Conservation (phyloP, 495 filamentous ascomycete species). For the Amorphotheca resinae region DNA sequence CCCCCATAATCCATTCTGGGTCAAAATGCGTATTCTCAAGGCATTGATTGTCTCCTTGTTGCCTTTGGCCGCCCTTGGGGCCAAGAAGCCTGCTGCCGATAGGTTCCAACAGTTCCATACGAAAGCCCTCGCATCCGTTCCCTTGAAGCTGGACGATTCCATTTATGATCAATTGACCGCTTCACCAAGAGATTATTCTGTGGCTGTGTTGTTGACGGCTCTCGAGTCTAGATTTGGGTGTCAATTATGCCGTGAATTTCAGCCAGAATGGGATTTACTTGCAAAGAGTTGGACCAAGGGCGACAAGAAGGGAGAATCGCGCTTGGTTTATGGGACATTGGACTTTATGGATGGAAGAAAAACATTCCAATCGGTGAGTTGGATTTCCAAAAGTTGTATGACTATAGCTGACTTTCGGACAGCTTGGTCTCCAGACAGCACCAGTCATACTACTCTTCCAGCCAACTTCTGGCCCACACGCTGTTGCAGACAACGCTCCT, state of each 20-base stretch:
- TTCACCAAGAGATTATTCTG: constrained; percentile 69
- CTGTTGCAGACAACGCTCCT: constrained; percentile 55
- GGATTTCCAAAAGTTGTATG: neutral
- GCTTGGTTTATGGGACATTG: constrained; percentile 70
- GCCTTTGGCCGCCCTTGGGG: constrained; percentile 42
- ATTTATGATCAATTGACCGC: constrained; percentile 64
- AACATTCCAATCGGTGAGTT: constrained; percentile 74
- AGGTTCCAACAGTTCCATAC: constrained; percentile 56
- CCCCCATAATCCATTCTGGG: constrained; percentile 1
- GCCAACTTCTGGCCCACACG: constrained; percentile 75
- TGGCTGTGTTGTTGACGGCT: constrained; percentile 77
- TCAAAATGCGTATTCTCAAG: constrained; percentile 44
- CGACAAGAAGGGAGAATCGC: constrained; percentile 56
- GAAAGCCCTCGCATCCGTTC: constrained; percentile 49
- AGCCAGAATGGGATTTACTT: constrained; percentile 88
- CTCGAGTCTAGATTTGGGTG: constrained; percentile 78
- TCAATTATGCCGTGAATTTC: constrained; percentile 75
- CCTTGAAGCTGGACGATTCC: constrained; percentile 63
- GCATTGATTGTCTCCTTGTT: constrained; percentile 36
- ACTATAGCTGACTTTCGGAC: constrained; percentile 2
- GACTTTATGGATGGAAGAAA: constrained; percentile 79
- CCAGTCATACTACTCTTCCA: constrained; percentile 82
- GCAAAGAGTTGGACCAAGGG: constrained; percentile 77
- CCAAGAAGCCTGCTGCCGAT: constrained; percentile 41
- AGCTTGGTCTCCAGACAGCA: constrained; percentile 92